Base-by-base conservation (phyloP, 495 filamentous ascomycete species). In the Aspergillus heteromorphus region DNA sequence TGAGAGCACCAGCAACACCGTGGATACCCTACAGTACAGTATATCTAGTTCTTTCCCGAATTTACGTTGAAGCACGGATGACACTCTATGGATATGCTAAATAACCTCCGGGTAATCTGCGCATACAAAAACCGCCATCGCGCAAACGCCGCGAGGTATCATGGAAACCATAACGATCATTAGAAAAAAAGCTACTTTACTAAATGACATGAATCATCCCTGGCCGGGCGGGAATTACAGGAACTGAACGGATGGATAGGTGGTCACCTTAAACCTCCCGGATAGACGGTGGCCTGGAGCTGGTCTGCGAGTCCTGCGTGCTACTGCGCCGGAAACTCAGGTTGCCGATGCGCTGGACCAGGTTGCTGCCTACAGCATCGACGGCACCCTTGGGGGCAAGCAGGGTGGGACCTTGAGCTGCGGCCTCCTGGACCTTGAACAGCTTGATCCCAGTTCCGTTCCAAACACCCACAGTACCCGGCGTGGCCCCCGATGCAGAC, bases 401-500 rank as follows among this genome's bases (percentile, higher is more conserved):
- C 40, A 98, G 68, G 8, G 85, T 88, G 6, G 92, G 92, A 0
- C 90, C 89, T 58, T 88, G 81, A 6, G 86, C 79, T 2, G 83
- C 87, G 21, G 85, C 86, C 62, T 95, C 87, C 66, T 96, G 90
- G 11, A 98, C 92, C 50, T 80, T 84, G 73, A 98, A 97, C 16
- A 98, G 75, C 62, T 86, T 86, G 64, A 98, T 90, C 1, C 71
- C 71, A 4, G 95, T 97, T 16, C 89, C 87, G 59, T 95, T 97
- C 93, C 93, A 98, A 2, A 97, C 85, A 14, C 93, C 92, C n/a
- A 91, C 86, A 1, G 88, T 92, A 27, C 93, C 93, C 10, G 73
- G 72, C 0, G 74, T 78, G 6, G 71, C 73, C 38, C 71, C 68
- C 19, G 69, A 67, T n/a, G 73, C 69, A n/a, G 75, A 72, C 1